Evolutionary conservation across 345 rosid species (phyloP).

Genomic region (Citrus inodora): DNA sequence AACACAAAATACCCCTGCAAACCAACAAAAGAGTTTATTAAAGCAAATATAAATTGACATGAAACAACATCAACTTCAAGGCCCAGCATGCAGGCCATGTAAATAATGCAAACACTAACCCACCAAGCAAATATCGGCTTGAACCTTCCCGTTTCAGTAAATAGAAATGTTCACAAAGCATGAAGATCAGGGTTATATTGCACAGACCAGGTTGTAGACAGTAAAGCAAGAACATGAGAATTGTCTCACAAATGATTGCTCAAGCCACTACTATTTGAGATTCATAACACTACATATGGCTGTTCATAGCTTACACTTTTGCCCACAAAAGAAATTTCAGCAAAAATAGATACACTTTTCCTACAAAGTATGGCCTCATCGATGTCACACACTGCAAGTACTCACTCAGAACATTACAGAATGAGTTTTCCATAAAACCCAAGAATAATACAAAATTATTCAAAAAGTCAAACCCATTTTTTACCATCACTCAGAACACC

Average conservation of each 20-base stretch:
- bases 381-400: background rate
- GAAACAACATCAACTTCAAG: background rate
- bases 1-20: conserved; percentile 48
- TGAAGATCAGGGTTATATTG: background rate
- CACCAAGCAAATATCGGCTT: background rate
- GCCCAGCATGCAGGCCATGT: background rate
- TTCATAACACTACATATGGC: background rate
- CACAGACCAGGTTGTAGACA: background rate
- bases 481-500: background rate
- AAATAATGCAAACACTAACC: background rate
- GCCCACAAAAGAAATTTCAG: background rate
- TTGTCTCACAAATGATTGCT: background rate
- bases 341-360: background rate
- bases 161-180: background rate
- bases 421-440: background rate
- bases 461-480: background rate
- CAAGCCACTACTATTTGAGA: background rate
- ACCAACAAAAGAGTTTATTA: conserved; percentile 9
- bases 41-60: background rate
- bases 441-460: background rate
- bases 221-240: background rate
- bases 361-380: background rate
- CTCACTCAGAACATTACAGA: background rate
- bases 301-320: background rate
- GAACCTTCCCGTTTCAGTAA: background rate